Percentiles rank a stretch among this genome's conserved stretches.
Conservation (phyloP, 73 alveolate species). For the Durusdinium trenchii region DNA sequence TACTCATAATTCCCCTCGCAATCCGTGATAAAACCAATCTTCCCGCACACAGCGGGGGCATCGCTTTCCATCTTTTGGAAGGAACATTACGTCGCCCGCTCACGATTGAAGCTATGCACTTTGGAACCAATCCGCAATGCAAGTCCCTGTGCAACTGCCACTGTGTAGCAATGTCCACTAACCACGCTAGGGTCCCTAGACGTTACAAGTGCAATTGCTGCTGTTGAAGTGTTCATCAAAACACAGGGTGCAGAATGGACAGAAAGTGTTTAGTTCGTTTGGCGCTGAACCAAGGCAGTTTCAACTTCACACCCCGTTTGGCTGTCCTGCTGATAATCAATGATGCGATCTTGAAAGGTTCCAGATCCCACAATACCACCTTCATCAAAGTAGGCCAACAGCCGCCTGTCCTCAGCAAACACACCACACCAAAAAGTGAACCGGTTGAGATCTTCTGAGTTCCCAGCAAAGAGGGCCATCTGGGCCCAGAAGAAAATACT, state of each 20-base stretch:
- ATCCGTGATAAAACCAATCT: constrained; percentile 18
- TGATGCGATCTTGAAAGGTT: constrained; percentile 70
- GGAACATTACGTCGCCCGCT: too few species aligned
- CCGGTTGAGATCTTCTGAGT: background rate
- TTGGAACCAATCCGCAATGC: too few species aligned
- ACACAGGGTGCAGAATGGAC: background rate
- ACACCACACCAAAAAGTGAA: background rate
- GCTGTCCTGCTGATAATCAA: constrained; percentile 80
- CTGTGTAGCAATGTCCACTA: too few species aligned
- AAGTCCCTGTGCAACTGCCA: too few species aligned
- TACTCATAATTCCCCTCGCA: constrained; percentile 29
- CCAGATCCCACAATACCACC: constrained; percentile 52
- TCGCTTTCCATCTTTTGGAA: background rate
- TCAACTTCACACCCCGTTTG: background rate
- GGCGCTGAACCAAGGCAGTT: too few species aligned
- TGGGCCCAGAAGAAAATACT: background rate
- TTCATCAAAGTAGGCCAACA: constrained; percentile 73
- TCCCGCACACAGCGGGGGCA: background rate
- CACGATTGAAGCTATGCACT: too few species aligned
- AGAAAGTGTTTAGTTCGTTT: background rate
- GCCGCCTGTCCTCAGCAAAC: constrained; percentile 55
- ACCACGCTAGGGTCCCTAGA: too few species aligned
- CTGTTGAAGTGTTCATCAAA: background rate
- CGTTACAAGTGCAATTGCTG: too few species aligned
- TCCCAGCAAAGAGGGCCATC: background rate